Evolutionary conservation across 2,329 filamentous ascomycete species (phyloP).

Genomic region (Alternaria consortialis): DNA sequence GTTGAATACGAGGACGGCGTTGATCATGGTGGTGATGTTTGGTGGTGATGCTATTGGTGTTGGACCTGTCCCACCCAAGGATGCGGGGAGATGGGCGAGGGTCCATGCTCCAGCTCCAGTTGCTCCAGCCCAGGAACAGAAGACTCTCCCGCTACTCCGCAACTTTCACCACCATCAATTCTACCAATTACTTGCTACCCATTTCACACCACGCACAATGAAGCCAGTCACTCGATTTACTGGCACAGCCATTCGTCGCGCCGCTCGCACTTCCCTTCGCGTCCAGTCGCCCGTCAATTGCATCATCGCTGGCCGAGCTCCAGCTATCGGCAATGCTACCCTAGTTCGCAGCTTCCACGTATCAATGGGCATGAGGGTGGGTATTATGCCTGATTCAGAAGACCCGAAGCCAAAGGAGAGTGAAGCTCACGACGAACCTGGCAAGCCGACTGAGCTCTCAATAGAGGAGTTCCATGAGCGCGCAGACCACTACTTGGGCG

Average conservation of each 20-base stretch:
- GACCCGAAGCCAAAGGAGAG: slow-evolving; percentile 50
- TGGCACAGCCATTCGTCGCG: slow-evolving; percentile 32
- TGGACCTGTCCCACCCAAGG: not conserved
- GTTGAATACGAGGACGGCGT: slow-evolving; percentile 98
- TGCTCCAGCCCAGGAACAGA: slow-evolving; percentile 11
- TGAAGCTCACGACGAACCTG: slow-evolving; percentile 49
- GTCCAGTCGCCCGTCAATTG: slow-evolving; percentile 33
- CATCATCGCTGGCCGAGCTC: slow-evolving; percentile 35
- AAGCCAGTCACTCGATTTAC: slow-evolving; percentile 36
- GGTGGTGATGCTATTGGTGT: slow-evolving; percentile 1
- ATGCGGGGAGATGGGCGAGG: slow-evolving; percentile 17
- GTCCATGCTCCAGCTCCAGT: slow-evolving; percentile 14
- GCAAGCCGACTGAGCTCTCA: slow-evolving; percentile 70
- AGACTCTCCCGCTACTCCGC: slow-evolving; percentile 3
- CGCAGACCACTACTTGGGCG: slow-evolving; percentile 77
- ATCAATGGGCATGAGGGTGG: slow-evolving; percentile 31
- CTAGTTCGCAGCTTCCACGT: slow-evolving; percentile 37
- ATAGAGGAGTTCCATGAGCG: slow-evolving; percentile 78
- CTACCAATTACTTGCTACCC: not conserved
- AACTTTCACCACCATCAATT: not conserved
- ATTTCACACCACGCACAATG: slow-evolving; percentile 22
- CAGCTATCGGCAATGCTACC: slow-evolving; percentile 15
- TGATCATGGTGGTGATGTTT: slow-evolving; percentile 75
- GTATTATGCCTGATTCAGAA: slow-evolving; percentile 58
- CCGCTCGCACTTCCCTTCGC: slow-evolving; percentile 31